A percentile compares a stretch with the other conserved stretches of the same genome.
These are phyloP conservation scores for Penicillium sp. DNA, from an alignment of 2,329 filamentous ascomycete genomes.

Conservation along the genomic window DNA sequence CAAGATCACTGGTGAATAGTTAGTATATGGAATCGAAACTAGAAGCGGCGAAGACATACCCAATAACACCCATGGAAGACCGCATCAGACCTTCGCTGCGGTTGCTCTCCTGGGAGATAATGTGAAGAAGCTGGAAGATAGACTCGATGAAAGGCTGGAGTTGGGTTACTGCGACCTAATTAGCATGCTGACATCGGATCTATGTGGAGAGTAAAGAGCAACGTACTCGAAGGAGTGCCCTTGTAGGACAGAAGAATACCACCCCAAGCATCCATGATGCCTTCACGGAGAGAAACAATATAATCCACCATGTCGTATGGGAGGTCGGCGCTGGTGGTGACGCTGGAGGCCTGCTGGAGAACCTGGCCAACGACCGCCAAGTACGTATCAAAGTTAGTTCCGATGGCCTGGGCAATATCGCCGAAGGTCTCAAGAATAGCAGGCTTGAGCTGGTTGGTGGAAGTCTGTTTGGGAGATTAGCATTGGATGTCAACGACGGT, in stretches of 20 bases:
- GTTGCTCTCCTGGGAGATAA: conserved; percentile 77
- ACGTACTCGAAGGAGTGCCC: conserved; percentile 49
- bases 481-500: neutral
- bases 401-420: conserved; percentile 93
- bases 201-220: neutral
- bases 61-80: conserved; percentile 95
- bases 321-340: conserved; percentile 74
- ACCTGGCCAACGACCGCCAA: conserved; percentile 89
- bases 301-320: conserved; percentile 97
- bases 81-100: conserved; percentile 88
- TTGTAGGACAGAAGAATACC: conserved; percentile 96
- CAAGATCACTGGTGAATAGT: conserved; percentile 68
- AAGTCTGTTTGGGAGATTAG: conserved; percentile 29
- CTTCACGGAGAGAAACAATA: conserved; percentile 88
- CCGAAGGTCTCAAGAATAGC: conserved; percentile 97
- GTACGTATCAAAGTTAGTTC: conserved; percentile 88
- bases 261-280: conserved; percentile 99
- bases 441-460: conserved; percentile 93
- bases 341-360: conserved; percentile 83
- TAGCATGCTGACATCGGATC: conserved; percentile 3
- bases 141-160: conserved; percentile 76
- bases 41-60: conserved; percentile 55
- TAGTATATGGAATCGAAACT: conserved; percentile 27
- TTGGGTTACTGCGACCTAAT: conserved; percentile 54
- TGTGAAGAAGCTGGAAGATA: conserved; percentile 82